A percentile compares a stretch with the other conserved stretches of the same genome.
Conservation (phyloP, 2,329 filamentous ascomycete species). For the Colletotrichum sublineola region DNA sequence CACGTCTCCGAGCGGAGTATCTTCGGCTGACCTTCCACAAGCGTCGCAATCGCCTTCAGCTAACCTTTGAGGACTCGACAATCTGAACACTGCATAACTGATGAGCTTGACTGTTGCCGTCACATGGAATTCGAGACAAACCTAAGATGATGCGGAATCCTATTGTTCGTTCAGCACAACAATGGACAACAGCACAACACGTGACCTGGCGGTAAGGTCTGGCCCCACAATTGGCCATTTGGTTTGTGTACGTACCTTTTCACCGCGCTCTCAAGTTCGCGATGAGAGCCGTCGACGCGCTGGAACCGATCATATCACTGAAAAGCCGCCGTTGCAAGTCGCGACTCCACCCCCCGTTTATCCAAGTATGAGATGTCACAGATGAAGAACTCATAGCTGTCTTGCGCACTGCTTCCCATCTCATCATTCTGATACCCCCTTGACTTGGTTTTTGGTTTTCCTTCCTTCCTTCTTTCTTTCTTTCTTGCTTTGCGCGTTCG, state of each 20-base stretch:
- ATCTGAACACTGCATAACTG: not conserved
- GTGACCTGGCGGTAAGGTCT: conserved; percentile 4
- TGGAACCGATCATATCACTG: conserved; percentile 19
- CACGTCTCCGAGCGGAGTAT: conserved; percentile 13
- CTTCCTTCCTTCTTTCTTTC: not conserved
- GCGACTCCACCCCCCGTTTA: not conserved
- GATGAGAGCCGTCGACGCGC: conserved; percentile 31
- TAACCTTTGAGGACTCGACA: not conserved
- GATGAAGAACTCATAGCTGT: not conserved
- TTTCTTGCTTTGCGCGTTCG: not conserved
- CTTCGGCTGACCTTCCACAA: conserved; percentile 17
- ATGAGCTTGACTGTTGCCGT: not conserved
- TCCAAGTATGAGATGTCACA: conserved; percentile 26
- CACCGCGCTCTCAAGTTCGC: conserved; percentile 24
- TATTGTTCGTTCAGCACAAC: not conserved
- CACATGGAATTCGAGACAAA: not conserved
- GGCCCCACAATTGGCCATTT: not conserved
- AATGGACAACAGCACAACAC: not conserved
- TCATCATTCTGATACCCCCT: conserved; percentile 22
- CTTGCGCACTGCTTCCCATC: not conserved
- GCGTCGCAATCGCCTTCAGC: not conserved
- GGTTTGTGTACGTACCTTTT: conserved; percentile 27
- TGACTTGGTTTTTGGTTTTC: conserved; percentile 5
- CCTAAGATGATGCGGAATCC: not conserved
- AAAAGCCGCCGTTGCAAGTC: conserved; percentile 6